These are phyloP conservation scores for Vitis hybrid DNA, from an alignment of 177 flowering plant genomes.

Conservation along the genomic window DNA sequence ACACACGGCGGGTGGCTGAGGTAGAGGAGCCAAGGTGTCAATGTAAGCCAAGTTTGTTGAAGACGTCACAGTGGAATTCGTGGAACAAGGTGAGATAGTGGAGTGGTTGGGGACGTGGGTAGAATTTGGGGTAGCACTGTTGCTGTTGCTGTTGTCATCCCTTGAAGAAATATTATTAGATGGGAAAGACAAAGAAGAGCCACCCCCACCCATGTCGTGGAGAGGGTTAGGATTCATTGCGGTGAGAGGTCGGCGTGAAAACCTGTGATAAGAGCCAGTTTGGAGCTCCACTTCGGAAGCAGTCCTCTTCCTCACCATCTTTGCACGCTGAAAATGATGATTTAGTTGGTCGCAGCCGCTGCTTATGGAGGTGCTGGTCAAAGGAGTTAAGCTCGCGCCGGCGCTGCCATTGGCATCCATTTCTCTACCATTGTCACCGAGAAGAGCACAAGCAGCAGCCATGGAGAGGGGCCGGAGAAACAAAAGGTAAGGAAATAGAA, in stretches of 20 bases:
- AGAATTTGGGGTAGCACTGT: not conserved
- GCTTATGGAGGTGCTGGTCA: conserved; percentile 21
- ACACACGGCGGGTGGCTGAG: conserved; percentile 55
- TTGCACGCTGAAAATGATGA: conserved; percentile 4
- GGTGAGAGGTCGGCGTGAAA: conserved; percentile 23
- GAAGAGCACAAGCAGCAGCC: conserved; percentile 40
- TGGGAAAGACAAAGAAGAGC: conserved; percentile 10
- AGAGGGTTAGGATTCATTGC: too few relatives aligned
- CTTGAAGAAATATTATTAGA: not conserved
- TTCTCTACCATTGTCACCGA: conserved; percentile 11
- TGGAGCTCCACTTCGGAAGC: conserved; percentile 59
- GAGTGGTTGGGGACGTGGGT: conserved; percentile 39
- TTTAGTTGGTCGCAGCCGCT: conserved; percentile 7
- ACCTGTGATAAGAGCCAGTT: conserved; percentile 11
- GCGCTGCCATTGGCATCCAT: conserved; percentile 1
- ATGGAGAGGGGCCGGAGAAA: not conserved
- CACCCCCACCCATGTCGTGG: conserved; percentile 8
- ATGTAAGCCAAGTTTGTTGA: conserved; percentile 19
- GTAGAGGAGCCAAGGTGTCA: conserved; percentile 1
- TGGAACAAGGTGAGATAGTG: conserved; percentile 32
- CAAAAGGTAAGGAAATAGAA: not conserved
- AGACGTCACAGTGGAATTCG: conserved; percentile 35
- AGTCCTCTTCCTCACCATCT: conserved; percentile 64
- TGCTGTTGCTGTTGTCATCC: not conserved
- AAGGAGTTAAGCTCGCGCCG: not conserved